Evolutionary conservation across 257 asterid genomes (phyloP).

Genomic region (Paulownia fortunei): DNA sequence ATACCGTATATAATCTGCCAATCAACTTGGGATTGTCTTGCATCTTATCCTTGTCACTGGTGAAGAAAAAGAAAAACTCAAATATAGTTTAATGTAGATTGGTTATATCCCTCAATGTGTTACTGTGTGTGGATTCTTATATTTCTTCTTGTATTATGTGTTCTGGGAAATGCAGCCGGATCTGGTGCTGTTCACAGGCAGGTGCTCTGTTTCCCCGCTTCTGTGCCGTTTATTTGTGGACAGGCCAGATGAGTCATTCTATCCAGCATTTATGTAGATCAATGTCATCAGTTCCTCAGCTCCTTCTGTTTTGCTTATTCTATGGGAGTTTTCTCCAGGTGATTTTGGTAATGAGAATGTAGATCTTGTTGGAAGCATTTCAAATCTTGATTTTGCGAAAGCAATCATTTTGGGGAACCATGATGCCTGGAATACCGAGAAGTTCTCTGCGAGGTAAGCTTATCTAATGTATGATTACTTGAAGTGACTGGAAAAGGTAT

Average conservation of each 20-base stretch:
- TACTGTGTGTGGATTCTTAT: conserved; percentile 7
- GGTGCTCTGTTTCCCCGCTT: conserved; percentile 45
- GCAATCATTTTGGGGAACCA: conserved; percentile 95
- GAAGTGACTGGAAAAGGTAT: not conserved
- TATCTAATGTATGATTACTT: not conserved
- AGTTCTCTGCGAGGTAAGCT: conserved; percentile 66
- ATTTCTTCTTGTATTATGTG: conserved; percentile 35
- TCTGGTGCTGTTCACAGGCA: conserved; percentile 96
- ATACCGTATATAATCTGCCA: not conserved
- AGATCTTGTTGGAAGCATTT: conserved; percentile 73
- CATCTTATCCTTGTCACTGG: conserved; percentile 13
- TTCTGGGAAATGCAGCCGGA: conserved; percentile 84
- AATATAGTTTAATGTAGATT: not conserved
- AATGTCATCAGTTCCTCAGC: conserved; percentile 23
- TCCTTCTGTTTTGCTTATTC: conserved; percentile 33
- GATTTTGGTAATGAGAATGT: conserved; percentile 97
- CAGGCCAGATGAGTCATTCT: too few relatives aligned
- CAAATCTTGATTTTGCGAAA: conserved; percentile 68
- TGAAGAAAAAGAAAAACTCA: not conserved
- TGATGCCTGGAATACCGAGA: conserved; percentile 88
- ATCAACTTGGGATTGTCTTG: not conserved
- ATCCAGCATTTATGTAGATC: conserved; percentile 25
- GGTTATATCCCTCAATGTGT: not conserved
- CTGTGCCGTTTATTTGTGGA: conserved; percentile 22
- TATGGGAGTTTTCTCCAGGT: conserved; percentile 59